Percentiles rank a stretch among this genome's conserved stretches.
phyloP scores from a whole-genome alignment of 441 rosid genomes.

The Pelargonium myrrhifolium region DNA sequence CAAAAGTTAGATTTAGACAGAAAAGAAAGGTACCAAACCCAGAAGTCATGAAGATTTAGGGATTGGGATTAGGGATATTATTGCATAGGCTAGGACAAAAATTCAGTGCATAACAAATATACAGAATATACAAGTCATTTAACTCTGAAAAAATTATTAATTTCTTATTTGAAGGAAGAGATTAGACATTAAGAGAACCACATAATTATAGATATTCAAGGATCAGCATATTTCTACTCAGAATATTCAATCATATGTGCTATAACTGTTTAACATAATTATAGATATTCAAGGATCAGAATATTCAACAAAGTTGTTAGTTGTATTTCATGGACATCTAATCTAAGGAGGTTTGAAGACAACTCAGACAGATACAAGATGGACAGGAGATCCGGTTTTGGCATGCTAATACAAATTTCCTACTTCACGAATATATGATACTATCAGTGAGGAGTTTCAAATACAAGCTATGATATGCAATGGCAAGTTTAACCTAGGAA shows the following conservation, averaged over 20 bases:
- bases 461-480: neutral
- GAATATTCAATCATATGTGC: neutral
- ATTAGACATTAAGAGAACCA: neutral
- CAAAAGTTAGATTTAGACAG: conserved; percentile 4
- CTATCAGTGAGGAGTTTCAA: neutral
- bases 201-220: too few species aligned
- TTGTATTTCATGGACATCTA: neutral
- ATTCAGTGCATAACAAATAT: too few species aligned
- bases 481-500: too few species aligned
- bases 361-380: neutral
- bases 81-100: too few species aligned
- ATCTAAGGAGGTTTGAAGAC: neutral
- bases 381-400: neutral
- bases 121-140: neutral
- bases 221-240: too few species aligned
- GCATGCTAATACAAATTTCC: neutral
- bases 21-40: conserved; percentile 7
- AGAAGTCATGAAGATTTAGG: neutral
- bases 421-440: too few species aligned
- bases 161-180: too few species aligned
- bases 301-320: neutral
- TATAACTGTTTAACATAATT: neutral
- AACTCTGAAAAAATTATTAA: neutral
- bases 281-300: neutral
- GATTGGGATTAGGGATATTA: neutral